Evolutionary conservation across 179 eudicot genomes (phyloP).

Genomic region (Vitellaria paradoxa): DNA sequence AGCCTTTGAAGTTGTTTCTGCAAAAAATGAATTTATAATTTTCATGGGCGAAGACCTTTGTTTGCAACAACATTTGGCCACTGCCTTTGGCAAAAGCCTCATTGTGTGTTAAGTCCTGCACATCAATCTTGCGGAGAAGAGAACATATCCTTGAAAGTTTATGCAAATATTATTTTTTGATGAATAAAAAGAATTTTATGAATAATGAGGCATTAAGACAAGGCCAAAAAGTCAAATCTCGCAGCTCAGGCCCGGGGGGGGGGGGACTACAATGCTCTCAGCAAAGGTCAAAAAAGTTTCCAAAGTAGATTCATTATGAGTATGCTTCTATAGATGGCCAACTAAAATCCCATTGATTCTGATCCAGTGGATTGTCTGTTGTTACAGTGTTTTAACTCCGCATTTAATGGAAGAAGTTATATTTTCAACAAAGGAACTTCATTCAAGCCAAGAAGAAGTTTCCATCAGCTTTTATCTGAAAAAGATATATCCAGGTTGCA

Average conservation of each 20-base stretch:
- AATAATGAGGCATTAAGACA: too few relatives aligned
- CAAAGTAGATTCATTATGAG: too few relatives aligned
- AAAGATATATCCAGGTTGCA: conserved; percentile 88
- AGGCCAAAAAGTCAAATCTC: too few relatives aligned
- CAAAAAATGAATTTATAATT: too few relatives aligned
- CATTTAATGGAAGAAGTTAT: conserved; percentile 85
- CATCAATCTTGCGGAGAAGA: background rate
- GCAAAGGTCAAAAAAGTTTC: too few relatives aligned
- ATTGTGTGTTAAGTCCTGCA: conserved; percentile 3
- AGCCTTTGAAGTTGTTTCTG: too few relatives aligned
- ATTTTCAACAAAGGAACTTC: conserved; percentile 72
- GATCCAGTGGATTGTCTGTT: conserved; percentile 14
- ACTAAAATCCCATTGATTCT: background rate
- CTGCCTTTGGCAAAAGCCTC: too few relatives aligned
- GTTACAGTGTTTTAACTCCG: conserved; percentile 87
- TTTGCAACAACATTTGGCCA: too few relatives aligned
- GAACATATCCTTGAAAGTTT: conserved; percentile 1
- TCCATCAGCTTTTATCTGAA: conserved; percentile 84
- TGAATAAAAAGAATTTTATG: too few relatives aligned
- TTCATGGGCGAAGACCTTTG: too few relatives aligned
- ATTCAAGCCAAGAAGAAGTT: conserved; percentile 71
- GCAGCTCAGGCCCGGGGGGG: too few relatives aligned
- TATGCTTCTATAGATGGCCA: background rate
- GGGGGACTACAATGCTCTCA: too few relatives aligned
- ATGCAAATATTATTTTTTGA: background rate